Conservation (phyloP, 768 basidiomycete genomes). For the Suillus weaverae region DNA sequence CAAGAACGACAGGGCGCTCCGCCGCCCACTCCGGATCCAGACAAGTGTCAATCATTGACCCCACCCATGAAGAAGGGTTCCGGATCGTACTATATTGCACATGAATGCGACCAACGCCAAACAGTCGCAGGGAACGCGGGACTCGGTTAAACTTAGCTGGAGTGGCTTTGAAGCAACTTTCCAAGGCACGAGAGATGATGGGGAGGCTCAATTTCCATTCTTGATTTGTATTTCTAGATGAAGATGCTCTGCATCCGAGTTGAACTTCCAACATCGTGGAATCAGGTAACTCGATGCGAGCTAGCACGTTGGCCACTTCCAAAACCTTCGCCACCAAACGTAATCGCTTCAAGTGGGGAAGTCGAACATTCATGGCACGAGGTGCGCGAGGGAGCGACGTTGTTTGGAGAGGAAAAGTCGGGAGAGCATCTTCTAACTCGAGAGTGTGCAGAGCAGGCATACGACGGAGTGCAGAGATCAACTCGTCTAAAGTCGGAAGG, state of each 20-base stretch:
- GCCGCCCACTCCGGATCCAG: background rate
- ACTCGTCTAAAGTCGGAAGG: conserved; percentile 32
- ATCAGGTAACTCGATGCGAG: background rate
- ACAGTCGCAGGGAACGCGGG: background rate
- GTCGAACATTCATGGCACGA: background rate
- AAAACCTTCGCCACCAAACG: background rate
- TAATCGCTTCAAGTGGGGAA: background rate
- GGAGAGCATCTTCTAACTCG: conserved; percentile 38
- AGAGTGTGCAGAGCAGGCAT: conserved; percentile 37
- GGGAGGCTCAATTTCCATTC: background rate
- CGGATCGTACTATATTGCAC: background rate
- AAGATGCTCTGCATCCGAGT: background rate
- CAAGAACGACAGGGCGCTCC: background rate
- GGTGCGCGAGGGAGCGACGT: background rate
- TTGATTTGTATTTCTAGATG: background rate
- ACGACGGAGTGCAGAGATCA: conserved; percentile 34
- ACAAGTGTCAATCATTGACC: background rate
- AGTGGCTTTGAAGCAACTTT: background rate
- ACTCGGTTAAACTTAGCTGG: background rate
- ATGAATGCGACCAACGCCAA: background rate
- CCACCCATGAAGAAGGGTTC: background rate
- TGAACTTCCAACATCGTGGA: background rate
- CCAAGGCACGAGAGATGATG: background rate
- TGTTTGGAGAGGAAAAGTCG: conserved; percentile 10
- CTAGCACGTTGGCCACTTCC: background rate